A percentile compares a stretch with the other conserved stretches of the same genome.
Evolutionary conservation across 2,329 filamentous ascomycete species (phyloP).

Genomic region (Pseudocercospora fijiensis): DNA sequence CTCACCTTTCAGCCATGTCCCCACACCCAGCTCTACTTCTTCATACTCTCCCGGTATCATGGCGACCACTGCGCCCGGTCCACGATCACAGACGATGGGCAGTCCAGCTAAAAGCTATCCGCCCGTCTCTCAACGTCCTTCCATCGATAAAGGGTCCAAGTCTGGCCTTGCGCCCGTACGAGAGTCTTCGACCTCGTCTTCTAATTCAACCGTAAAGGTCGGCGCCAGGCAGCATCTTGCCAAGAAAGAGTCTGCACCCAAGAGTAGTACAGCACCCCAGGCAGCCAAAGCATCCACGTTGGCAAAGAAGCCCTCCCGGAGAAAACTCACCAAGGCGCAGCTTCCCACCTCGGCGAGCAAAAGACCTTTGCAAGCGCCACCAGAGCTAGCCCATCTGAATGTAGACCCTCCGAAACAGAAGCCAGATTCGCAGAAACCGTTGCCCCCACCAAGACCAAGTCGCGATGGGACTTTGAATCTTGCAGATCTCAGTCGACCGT

Average conservation of each 20-base stretch:
- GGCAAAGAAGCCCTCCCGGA: slow-evolving; percentile 13
- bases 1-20: slow-evolving; percentile 74
- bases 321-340: slow-evolving; percentile 17
- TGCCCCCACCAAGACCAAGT: slow-evolving; percentile 47
- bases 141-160: slow-evolving; percentile 50
- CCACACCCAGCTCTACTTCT: slow-evolving; percentile 74
- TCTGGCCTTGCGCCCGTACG: slow-evolving; percentile 63
- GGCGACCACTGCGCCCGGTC: slow-evolving; percentile 45
- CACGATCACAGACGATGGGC: slow-evolving; percentile 55
- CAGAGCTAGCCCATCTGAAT: slow-evolving; percentile 53
- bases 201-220: slow-evolving; percentile 49
- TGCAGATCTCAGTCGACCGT: slow-evolving; percentile 47
- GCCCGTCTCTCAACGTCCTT: slow-evolving; percentile 59
- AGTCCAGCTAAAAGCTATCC: slow-evolving; percentile 56
- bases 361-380: slow-evolving; percentile 30
- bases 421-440: slow-evolving; percentile 43
- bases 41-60: slow-evolving; percentile 68
- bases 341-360: slow-evolving; percentile 7
- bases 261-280: background rate
- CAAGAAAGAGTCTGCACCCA: background rate
- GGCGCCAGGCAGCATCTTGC: background rate
- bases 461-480: slow-evolving; percentile 49
- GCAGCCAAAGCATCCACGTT: background rate
- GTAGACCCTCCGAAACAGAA: slow-evolving; percentile 58
- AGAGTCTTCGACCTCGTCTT: slow-evolving; percentile 70